Conservation (phyloP, 1,284 basidiomycete genomes). For the Fomitopsis pinicola region DNA sequence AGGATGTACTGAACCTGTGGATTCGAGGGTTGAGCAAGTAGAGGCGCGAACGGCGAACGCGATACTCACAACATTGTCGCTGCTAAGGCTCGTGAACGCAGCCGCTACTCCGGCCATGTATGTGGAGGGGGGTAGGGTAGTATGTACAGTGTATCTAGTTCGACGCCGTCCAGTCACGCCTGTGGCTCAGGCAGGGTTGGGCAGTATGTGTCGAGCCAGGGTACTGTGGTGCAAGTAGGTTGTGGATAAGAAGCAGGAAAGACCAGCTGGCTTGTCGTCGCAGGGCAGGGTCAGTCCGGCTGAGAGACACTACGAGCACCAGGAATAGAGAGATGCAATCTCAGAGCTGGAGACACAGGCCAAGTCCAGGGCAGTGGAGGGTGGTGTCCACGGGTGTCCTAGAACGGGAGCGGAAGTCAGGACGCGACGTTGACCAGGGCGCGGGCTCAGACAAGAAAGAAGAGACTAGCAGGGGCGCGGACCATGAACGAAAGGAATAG, state of each 20-base stretch:
- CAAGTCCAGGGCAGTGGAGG: conserved; percentile 1
- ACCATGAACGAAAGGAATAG: conserved; percentile 4
- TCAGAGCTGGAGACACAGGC: conserved; percentile 13
- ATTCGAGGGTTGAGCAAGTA: neutral
- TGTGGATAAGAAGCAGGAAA: conserved; percentile 10
- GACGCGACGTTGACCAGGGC: conserved; percentile 14
- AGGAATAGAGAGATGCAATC: conserved; percentile 27
- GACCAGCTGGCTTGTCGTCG: conserved; percentile 21
- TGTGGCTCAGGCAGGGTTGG: neutral
- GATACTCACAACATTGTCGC: conserved; percentile 21
- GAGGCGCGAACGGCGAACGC: neutral
- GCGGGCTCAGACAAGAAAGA: conserved; percentile 12
- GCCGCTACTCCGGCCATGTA: conserved; percentile 15
- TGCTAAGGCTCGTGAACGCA: conserved; percentile 15
- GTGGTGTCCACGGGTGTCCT: conserved; percentile 17
- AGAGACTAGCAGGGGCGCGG: conserved; percentile 6
- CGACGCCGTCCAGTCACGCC: neutral
- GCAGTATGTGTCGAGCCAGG: neutral
- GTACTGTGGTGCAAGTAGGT: conserved; percentile 8
- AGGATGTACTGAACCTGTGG: conserved; percentile 54
- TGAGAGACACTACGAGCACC: conserved; percentile 23
- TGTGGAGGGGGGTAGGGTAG: conserved; percentile 1
- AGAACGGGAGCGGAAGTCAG: conserved; percentile 7
- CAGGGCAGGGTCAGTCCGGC: conserved; percentile 24
- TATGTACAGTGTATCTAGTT: neutral